Base-by-base conservation (phyloP, 2,329 filamentous ascomycete genomes). In the Escovopsis weberi region DNA sequence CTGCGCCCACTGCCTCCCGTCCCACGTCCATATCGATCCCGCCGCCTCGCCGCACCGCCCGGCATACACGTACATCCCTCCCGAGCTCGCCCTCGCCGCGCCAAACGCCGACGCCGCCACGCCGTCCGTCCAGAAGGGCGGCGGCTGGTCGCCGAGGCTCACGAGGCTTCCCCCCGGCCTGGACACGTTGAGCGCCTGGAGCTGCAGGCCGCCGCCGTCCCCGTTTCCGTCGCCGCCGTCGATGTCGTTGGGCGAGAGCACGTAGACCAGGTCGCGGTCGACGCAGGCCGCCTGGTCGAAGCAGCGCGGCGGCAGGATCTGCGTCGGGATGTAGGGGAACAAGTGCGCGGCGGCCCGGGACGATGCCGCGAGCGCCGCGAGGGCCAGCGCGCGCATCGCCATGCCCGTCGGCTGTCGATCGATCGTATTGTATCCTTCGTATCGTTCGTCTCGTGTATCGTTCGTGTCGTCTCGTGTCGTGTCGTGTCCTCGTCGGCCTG, bases 311-410 rank as follows among this genome's bases (percentile, higher is more conserved):
- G 78, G 69, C 45, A 89, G 72, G 41, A 93, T 71, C 28, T 74
- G 77, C 0, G 86, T 86, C 3, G 85, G 82, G 43, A 80, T 78
- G 65, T 93, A 94, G 26, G 85, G 86, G 41, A 86, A 70, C 39
- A 59, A 59, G 52, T 69, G 65, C 41, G 69, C 65, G 6, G 55
- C 49, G 11, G 15, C 43, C 12, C 41, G 12, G 7, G 40, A 38
- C 4, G 44, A 35, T 36, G 38, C 32, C 6, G 39, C n/a, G 28
- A 47, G 23, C 33, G 42, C 33, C n/a, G 34, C 23, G 28, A 33
- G 23, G 12, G 35, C 37, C 38, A 36, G 36, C 28, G 42, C 41
- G 39, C 28, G 28, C 28, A 30, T 30, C 28, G 28, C 15, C 15
- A 15, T 15, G 15, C 32, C 12, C 10, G 26, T 42, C 26, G 33